Conservation (phyloP, 805 yeast species). For the Candida awuae region DNA sequence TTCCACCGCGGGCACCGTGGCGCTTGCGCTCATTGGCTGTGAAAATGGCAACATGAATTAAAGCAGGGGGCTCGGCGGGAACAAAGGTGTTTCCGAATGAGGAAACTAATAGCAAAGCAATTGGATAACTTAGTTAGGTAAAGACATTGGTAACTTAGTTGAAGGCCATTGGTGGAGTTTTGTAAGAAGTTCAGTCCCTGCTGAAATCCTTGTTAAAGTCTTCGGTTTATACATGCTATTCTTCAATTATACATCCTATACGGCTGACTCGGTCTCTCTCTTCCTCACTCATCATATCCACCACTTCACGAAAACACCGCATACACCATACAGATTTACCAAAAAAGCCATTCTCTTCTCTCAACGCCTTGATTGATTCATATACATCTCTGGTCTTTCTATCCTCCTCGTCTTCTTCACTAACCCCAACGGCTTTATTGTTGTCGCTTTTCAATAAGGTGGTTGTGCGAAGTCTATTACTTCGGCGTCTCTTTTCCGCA, state of each 20-base stretch:
- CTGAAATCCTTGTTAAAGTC: no score
- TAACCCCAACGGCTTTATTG: constrained; percentile 6
- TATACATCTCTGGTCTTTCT: constrained; percentile 7
- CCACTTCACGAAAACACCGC: constrained; percentile 16
- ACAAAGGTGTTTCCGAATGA: no score
- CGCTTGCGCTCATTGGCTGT: neutral
- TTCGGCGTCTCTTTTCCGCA: constrained; percentile 1
- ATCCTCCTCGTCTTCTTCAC: neutral
- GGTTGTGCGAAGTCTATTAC: constrained; percentile 1
- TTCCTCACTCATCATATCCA: neutral
- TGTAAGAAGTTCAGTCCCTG: no score
- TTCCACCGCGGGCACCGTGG: no score
- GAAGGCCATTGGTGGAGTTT: no score
- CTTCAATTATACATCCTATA: neutral
- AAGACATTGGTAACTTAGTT: no score
- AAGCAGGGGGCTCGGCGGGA: no score
- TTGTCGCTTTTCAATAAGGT: no score
- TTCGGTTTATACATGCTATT: constrained; percentile 1
- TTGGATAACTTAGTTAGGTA: no score
- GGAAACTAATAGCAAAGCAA: no score
- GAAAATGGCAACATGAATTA: no score
- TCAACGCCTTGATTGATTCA: constrained; percentile 16
- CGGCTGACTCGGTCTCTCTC: neutral
- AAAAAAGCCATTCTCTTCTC: constrained; percentile 18
- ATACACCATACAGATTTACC: constrained; percentile 24